Conservation (phyloP, 805 yeast species). For the Lachancea dasiensis region DNA sequence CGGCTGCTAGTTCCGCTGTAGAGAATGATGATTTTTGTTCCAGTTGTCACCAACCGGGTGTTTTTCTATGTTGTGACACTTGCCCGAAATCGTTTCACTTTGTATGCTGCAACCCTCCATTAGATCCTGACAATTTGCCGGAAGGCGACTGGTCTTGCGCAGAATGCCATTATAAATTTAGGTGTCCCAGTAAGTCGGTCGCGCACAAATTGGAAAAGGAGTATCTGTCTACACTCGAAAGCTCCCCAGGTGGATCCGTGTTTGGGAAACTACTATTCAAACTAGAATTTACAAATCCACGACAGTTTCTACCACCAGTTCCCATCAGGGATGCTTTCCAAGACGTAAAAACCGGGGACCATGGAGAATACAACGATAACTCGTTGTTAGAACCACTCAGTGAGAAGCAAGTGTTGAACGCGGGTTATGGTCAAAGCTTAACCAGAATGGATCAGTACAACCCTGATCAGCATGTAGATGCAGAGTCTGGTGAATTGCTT, state of each 20-base stretch:
- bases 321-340: conserved; percentile 63
- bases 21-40: conserved; percentile 84
- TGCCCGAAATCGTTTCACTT: conserved; percentile 93
- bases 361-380: conserved; percentile 67
- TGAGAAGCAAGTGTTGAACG: conserved; percentile 39
- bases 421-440: conserved; percentile 36
- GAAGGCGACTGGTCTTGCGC: conserved; percentile 88
- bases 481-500: conserved; percentile 54
- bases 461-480: conserved; percentile 60
- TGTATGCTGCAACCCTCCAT: conserved; percentile 85
- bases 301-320: conserved; percentile 61
- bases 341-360: conserved; percentile 59
- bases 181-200: conserved; percentile 26
- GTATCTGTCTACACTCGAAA: conserved; percentile 12
- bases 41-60: conserved; percentile 86
- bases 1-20: conserved; percentile 23
- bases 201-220: conserved; percentile 21
- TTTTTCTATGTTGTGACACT: conserved; percentile 86
- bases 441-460: conserved; percentile 37
- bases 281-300: conserved; percentile 55
- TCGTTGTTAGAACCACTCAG: conserved; percentile 41
- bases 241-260: conserved; percentile 25
- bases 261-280: conserved; percentile 56
- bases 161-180: conserved; percentile 52
- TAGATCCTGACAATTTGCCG: conserved; percentile 66